These are phyloP conservation scores for Beta macrorhiza DNA, from an alignment of 179 eudicot species.

Conservation along the genomic window DNA sequence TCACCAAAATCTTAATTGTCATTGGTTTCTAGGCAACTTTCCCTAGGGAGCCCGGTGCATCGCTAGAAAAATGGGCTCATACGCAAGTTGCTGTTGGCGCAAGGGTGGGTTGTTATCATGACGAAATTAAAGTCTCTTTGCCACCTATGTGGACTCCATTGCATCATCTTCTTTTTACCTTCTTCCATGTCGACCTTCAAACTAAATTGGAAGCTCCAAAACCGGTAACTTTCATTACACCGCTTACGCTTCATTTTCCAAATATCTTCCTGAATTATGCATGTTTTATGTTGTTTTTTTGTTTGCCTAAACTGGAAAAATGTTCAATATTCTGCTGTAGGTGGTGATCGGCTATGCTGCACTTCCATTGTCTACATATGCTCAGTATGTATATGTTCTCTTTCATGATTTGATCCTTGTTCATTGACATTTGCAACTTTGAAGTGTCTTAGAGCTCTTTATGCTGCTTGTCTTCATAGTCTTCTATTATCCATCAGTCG, in stretches of 20 bases:
- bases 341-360: conserved; percentile 91
- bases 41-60: conserved; percentile 81
- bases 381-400: conserved; percentile 62
- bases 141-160: conserved; percentile 88
- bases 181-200: conserved; percentile 97
- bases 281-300: not conserved
- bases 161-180: conserved; percentile 95
- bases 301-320: conserved; percentile 13
- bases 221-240: conserved; percentile 47
- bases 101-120: conserved; percentile 94
- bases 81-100: conserved; percentile 95
- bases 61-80: conserved; percentile 76
- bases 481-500: not conserved
- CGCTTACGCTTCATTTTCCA: conserved; percentile 12
- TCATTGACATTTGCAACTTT: conserved; percentile 10
- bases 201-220: conserved; percentile 96
- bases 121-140: conserved; percentile 88
- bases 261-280: not conserved
- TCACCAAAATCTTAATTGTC: conserved; percentile 13
- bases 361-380: conserved; percentile 83
- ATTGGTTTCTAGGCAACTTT: conserved; percentile 64
- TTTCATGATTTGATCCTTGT: conserved; percentile 1
- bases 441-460: not conserved
- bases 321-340: conserved; percentile 44
- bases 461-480: conserved; percentile 1